Percentiles rank a stretch among this genome's conserved stretches.
Evolutionary conservation across 805 yeast genomes (phyloP).

Genomic region (Ogataea neopini): DNA sequence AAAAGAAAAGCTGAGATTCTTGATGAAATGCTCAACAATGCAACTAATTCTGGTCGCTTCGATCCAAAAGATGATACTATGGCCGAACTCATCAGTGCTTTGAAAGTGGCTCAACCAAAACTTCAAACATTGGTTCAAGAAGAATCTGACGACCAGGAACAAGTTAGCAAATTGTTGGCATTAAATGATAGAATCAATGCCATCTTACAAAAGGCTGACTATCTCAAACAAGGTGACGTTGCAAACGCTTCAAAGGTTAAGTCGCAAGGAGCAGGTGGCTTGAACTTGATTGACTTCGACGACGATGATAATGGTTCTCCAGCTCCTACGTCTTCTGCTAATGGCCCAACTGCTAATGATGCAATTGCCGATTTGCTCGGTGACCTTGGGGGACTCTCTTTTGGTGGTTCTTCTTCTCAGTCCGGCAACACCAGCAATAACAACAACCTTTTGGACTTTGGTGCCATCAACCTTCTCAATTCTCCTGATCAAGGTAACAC

Average conservation of each 20-base stretch:
- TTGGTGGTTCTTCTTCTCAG: slow-evolving; percentile 33
- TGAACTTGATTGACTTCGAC: slow-evolving; percentile 71
- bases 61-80: slow-evolving; percentile 66
- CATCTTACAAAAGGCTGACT: slow-evolving; percentile 64
- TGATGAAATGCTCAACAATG: slow-evolving; percentile 75
- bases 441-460: slow-evolving; percentile 22
- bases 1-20: slow-evolving; percentile 84
- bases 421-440: slow-evolving; percentile 24
- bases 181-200: slow-evolving; percentile 77
- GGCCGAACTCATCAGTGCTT: slow-evolving; percentile 70
- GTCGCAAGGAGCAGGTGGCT: slow-evolving; percentile 25
- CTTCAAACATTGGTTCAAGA: slow-evolving; percentile 82
- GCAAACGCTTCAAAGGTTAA: slow-evolving; percentile 51
- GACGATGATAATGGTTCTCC: slow-evolving; percentile 46
- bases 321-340: slow-evolving; percentile 23
- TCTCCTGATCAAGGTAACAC: slow-evolving; percentile 27
- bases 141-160: slow-evolving; percentile 68
- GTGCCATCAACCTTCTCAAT: slow-evolving; percentile 35
- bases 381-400: slow-evolving; percentile 65
- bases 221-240: slow-evolving; percentile 61
- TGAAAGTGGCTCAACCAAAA: slow-evolving; percentile 85
- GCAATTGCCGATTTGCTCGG: slow-evolving; percentile 69
- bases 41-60: slow-evolving; percentile 42
- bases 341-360: slow-evolving; percentile 41
- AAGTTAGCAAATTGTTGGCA: slow-evolving; percentile 60